Base-by-base conservation (phyloP, 225 moss, liverwort and hornwort genomes). In the Pseudisothecium myosuroides region DNA sequence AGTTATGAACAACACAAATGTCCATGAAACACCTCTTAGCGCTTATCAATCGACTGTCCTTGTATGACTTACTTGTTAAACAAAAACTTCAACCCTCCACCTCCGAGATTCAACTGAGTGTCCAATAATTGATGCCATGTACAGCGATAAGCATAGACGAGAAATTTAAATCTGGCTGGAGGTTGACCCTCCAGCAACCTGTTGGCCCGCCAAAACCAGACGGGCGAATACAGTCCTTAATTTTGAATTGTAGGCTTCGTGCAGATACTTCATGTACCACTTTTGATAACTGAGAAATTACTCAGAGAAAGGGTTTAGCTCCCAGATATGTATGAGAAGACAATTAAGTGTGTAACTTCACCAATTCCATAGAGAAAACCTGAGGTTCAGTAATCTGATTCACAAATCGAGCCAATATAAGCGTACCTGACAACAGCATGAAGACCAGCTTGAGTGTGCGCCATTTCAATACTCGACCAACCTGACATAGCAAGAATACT, bases 111-210 rank as follows among this genome's bases (percentile, higher is more conserved):
- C 87, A 81, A 72, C 62, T 80, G 62, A 87, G 37, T 68, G 73
- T 85, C 88, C 87, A 84, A 87, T 52, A 86, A 84, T 76, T 76
- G 89, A 83, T 82, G 90, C 76, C 89, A 92, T 56, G 75, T 87
- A 82, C 86, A 88, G 80, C 88, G 87, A 89, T 74, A 89, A 87
- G 90, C 89, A 92, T 87, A 85, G 58, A 91, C 47, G 63, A 87
- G 89, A 87, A 81, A 89, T 62, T 82, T 87, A 87, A 91, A 81
- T 66, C 89, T 87, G 68, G 75, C 76, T 83, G 82, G 88, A 87
- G 93, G 79, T 80, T 88, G 88, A 76, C 88, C 89, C 86, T 91
- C 93, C 65, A 85, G 84, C 85, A 91, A 86, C 87, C 89, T 91
- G 89, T 86, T 82, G 62, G 37, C 86, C 82, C 89, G 82, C 87